A percentile compares a stretch with the other conserved stretches of the same genome.
These are phyloP conservation scores for Cryptococcus amylolentus DNA, from an alignment of 1,284 basidiomycete genomes.

Conservation along the genomic window DNA sequence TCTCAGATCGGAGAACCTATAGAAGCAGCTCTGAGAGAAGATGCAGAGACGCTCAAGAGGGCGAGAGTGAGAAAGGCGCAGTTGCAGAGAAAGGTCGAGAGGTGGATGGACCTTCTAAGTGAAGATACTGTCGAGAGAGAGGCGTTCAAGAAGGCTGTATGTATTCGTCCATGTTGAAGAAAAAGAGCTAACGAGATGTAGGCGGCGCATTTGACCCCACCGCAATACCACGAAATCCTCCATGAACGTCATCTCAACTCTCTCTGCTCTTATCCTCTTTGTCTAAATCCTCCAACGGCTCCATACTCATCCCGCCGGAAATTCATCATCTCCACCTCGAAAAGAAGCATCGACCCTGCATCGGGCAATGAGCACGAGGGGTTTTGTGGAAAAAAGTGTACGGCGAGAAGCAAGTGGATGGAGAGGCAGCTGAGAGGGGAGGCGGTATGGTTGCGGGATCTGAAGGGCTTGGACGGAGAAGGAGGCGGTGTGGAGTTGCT, in stretches of 20 bases:
- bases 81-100: conserved; percentile 18
- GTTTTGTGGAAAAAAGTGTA: conserved; percentile 30
- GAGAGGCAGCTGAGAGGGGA: conserved; percentile 23
- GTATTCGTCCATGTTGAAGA: conserved; percentile 5
- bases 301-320: conserved; percentile 25
- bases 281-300: conserved; percentile 24
- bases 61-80: conserved; percentile 11
- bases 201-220: conserved; percentile 17
- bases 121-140: conserved; percentile 22
- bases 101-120: conserved; percentile 31
- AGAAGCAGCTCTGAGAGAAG: neutral
- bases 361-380: conserved; percentile 39
- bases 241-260: conserved; percentile 42
- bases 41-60: conserved; percentile 3
- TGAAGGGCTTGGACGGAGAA: neutral
- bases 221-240: conserved; percentile 31
- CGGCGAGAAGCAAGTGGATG: conserved; percentile 26
- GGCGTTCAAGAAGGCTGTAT: conserved; percentile 25
- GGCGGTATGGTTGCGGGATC: conserved; percentile 29
- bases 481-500: conserved; percentile 22
- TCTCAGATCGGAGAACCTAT: too few species aligned
- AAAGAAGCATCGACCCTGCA: conserved; percentile 26
- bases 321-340: conserved; percentile 23
- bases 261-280: conserved; percentile 38
- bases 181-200: neutral